Evolutionary conservation across 2,329 filamentous ascomycete genomes (phyloP), one percentile per base, ranked within the genome.

Genomic region (Botrytis fragariae): DNA sequence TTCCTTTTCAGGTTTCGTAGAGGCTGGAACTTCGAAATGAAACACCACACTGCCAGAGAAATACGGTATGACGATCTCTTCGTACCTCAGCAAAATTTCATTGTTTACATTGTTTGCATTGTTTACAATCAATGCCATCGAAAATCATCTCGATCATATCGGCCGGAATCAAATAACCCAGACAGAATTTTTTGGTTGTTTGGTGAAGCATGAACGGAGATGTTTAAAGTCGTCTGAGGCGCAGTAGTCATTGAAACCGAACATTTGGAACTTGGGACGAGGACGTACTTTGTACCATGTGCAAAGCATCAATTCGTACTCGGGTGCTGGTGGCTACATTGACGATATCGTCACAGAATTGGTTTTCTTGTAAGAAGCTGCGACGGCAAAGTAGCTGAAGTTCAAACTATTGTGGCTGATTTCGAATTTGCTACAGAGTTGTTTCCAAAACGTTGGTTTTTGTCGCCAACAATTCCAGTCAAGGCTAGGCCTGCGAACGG

Each of bases 341-440:
- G 44, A 69, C 59, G 51, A 29, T 45, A 68, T 72, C 22, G 62
- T 69, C 51, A 39, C 29, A 69, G 61, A 68, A 44, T 44, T 9
- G 25, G 22, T 29, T 22, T 67, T 37, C 37, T 32, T 32, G n/a
- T 60, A 54, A 29, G 48, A 54, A 72, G 29, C 59, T 68, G 48
- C 37, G n/a, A 59, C 18, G 51, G 54, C 20, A 48, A 57, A 69
- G 65, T 29, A 57, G 54, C 37, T 57, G 65, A 48, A 35, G 29
- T 42, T 42, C 65, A 68, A 57, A 42, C 48, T 29, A 20, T 35
- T 60, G 62, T 69, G 71, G 62, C 71, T 68, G 32, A 61, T 51
- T 42, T 48, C 29, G 10, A 37, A 35, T 42, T 42, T 72, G 71
- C 62, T 68, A 59, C 62, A 72, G 32, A 69, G 39, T 62, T 68